Evolutionary conservation across 2,329 filamentous ascomycete genomes (phyloP).

Genomic region (Neofusicoccum parvum): DNA sequence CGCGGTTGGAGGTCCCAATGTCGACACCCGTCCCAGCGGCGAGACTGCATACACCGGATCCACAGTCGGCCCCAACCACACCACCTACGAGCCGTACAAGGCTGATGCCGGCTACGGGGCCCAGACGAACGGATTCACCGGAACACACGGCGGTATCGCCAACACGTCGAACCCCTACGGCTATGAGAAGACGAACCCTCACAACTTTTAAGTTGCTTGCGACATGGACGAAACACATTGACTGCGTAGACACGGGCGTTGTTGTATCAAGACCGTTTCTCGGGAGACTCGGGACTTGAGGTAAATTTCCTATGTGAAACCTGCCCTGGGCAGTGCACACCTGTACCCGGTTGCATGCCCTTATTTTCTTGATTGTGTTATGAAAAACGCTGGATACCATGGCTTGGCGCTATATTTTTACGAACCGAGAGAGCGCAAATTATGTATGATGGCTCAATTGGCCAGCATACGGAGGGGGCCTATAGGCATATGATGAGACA

Average conservation of each 20-base stretch:
- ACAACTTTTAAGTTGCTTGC: not conserved
- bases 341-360: not conserved
- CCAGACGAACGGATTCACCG: constrained; percentile 33
- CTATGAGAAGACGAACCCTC: constrained; percentile 33
- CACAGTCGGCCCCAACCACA: constrained; percentile 45
- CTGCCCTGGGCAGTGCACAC: not conserved
- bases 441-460: too few species aligned
- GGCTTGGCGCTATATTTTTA: not conserved
- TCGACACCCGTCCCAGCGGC: constrained; percentile 47
- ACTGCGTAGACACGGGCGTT: not conserved
- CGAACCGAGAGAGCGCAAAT: not conserved
- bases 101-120: constrained; percentile 13
- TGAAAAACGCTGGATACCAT: constrained; percentile 11
- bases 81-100: constrained; percentile 33
- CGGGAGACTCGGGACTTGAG: not conserved
- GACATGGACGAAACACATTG: not conserved
- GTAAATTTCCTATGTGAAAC: not conserved
- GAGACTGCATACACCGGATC: constrained; percentile 55
- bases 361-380: constrained; percentile 14
- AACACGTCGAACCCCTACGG: constrained; percentile 48
- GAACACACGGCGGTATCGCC: constrained; percentile 44
- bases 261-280: not conserved
- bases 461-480: not conserved
- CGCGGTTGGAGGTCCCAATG: constrained; percentile 29
- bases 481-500: not conserved